phyloP scores from a whole-genome alignment of 495 filamentous ascomycete species.

The Aspergillus saccharolyticus region DNA sequence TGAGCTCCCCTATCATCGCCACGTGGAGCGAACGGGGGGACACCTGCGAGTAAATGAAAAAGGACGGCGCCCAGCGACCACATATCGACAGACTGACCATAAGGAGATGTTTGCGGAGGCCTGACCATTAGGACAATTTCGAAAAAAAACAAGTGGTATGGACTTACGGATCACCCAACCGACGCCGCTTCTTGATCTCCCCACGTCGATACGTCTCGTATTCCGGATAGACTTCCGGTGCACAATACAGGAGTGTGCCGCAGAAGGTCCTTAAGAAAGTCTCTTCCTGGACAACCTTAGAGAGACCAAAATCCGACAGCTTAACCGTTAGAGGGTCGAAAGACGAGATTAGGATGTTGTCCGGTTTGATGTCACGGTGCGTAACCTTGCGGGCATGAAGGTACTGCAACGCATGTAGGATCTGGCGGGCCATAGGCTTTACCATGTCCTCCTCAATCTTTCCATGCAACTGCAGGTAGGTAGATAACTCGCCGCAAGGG shows the following conservation, averaged over 20 bases:
- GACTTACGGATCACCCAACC: slow-evolving; percentile 45
- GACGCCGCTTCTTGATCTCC: slow-evolving; percentile 47
- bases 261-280: slow-evolving; percentile 96
- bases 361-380: slow-evolving; percentile 95
- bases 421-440: slow-evolving; percentile 65
- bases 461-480: slow-evolving; percentile 55
- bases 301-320: slow-evolving; percentile 91
- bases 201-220: slow-evolving; percentile 52
- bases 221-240: slow-evolving; percentile 90
- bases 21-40: slow-evolving; percentile 71
- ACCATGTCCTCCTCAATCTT: slow-evolving; percentile 63
- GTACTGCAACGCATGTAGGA: slow-evolving; percentile 79
- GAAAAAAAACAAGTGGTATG: neutral
- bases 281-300: slow-evolving; percentile 83
- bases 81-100: slow-evolving; percentile 85
- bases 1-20: slow-evolving; percentile 51
- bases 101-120: slow-evolving; percentile 51
- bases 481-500: slow-evolving; percentile 76
- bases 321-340: slow-evolving; percentile 74
- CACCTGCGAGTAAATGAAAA: slow-evolving; percentile 69
- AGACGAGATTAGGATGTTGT: slow-evolving; percentile 84
- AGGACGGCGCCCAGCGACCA: slow-evolving; percentile 93
- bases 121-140: slow-evolving; percentile 26
- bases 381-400: slow-evolving; percentile 82
- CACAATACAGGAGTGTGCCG: slow-evolving; percentile 91